Conservation (phyloP, 176 grass and related monocot species). For the Ananas comosus region DNA sequence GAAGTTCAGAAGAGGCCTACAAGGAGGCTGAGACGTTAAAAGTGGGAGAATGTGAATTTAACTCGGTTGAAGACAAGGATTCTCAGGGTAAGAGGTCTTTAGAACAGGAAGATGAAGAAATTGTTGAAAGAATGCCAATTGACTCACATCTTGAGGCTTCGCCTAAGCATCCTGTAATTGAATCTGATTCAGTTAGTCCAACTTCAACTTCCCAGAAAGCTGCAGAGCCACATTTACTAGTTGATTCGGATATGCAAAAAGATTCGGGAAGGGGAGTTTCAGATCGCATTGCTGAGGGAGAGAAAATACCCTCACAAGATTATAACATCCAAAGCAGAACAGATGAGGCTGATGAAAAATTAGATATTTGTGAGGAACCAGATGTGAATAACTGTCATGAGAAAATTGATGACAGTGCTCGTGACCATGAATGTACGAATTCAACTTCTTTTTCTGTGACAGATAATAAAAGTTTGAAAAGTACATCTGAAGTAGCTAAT, state of each 20-base stretch:
- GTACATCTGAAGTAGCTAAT: constrained; percentile 14
- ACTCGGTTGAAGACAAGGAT: constrained; percentile 43
- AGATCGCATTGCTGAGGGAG: constrained; percentile 25
- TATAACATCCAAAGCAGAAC: constrained; percentile 26
- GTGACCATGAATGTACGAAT: constrained; percentile 31
- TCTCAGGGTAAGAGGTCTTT: constrained; percentile 30
- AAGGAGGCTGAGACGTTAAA: constrained; percentile 40
- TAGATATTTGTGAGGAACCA: constrained; percentile 31
- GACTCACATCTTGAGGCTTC: constrained; percentile 19
- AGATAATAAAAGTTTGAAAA: constrained; percentile 24
- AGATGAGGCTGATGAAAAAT: constrained; percentile 27
- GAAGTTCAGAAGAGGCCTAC: constrained; percentile 40
- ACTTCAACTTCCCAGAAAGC: constrained; percentile 27
- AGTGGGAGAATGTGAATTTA: constrained; percentile 27
- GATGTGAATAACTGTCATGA: constrained; percentile 34
- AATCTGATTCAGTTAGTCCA: constrained; percentile 29
- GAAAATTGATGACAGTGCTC: constrained; percentile 22
- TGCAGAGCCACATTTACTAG: constrained; percentile 18
- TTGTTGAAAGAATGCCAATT: constrained; percentile 38
- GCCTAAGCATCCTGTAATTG: constrained; percentile 26
- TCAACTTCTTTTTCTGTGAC: constrained; percentile 14
- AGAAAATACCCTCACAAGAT: constrained; percentile 11
- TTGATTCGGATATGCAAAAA: constrained; percentile 27
- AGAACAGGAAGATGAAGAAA: constrained; percentile 27
- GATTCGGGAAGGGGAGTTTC: constrained; percentile 29